These are phyloP conservation scores for Crithidia thermophila DNA, from an alignment of 208 protist genomes.

Conservation along the genomic window DNA sequence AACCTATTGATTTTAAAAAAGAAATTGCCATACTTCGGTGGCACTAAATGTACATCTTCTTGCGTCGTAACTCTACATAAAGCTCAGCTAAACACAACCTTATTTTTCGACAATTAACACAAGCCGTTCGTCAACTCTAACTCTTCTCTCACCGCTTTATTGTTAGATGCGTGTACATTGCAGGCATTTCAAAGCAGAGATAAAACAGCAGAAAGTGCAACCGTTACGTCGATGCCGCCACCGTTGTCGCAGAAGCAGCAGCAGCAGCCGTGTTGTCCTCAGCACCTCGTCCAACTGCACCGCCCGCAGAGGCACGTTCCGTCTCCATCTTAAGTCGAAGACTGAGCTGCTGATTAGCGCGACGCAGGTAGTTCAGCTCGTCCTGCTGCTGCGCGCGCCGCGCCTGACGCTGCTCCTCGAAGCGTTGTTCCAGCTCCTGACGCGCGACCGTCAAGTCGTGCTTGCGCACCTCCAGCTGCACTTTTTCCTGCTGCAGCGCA, in stretches of 20 bases:
- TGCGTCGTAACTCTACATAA: too few species aligned
- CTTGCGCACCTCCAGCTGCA: conserved; percentile 33
- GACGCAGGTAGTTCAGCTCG: conserved; percentile 95
- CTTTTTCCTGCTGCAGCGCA: conserved; percentile 32
- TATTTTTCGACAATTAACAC: too few species aligned
- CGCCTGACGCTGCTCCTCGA: conserved; percentile 41
- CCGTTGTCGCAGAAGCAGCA: not conserved
- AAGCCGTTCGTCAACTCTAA: too few species aligned
- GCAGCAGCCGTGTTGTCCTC: not conserved
- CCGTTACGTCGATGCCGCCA: not conserved
- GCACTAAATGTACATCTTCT: too few species aligned
- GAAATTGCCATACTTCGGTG: too few species aligned
- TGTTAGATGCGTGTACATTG: too few species aligned
- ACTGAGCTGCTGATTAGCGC: conserved; percentile 95
- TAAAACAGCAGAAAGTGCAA: not conserved
- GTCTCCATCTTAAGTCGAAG: conserved; percentile 86
- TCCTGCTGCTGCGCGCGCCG: conserved; percentile 92
- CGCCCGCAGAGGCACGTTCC: conserved; percentile 52
- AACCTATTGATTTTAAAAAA: too few species aligned
- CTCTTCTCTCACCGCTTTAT: too few species aligned
- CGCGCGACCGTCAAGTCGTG: conserved; percentile 36
- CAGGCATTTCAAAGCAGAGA: too few species aligned
- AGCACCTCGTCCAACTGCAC: not conserved
- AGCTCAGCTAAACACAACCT: too few species aligned
- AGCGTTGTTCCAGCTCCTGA: conserved; percentile 29